Evolutionary conservation across 495 filamentous ascomycete genomes (phyloP).

Genomic region (Tuber borchii): DNA sequence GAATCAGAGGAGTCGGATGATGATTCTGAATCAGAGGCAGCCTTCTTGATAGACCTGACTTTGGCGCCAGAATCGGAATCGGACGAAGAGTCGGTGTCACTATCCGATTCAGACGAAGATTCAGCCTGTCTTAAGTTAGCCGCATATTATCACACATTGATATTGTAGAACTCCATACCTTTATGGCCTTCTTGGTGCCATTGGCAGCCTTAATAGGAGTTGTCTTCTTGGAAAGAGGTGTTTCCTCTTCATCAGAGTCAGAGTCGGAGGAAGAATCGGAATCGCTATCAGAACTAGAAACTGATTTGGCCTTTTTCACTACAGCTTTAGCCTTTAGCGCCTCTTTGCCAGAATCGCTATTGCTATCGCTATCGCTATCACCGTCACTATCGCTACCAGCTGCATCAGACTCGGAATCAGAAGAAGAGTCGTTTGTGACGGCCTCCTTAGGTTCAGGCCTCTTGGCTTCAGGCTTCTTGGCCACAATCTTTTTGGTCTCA

Average conservation of each 20-base stretch:
- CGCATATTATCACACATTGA: slow-evolving; percentile 45
- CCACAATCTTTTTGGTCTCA: slow-evolving; percentile 12
- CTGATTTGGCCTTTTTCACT: slow-evolving; percentile 11
- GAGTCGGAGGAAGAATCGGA: slow-evolving; percentile 47
- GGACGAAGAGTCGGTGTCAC: slow-evolving; percentile 42
- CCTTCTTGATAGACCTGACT: slow-evolving; percentile 41
- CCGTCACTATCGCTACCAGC: slow-evolving; percentile 26
- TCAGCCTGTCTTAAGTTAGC: slow-evolving; percentile 41
- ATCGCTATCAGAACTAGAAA: slow-evolving; percentile 40
- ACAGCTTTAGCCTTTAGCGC: slow-evolving; percentile 5
- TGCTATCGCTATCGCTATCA: background rate
- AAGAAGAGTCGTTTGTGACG: slow-evolving; percentile 33
- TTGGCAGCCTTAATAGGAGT: slow-evolving; percentile 41
- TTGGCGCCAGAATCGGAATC: slow-evolving; percentile 47
- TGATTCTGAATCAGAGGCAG: slow-evolving; percentile 24
- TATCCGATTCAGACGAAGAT: slow-evolving; percentile 15
- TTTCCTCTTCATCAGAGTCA: slow-evolving; percentile 48
- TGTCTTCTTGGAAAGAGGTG: slow-evolving; percentile 45
- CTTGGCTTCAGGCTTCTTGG: slow-evolving; percentile 31
- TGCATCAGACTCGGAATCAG: slow-evolving; percentile 44
- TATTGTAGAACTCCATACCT: slow-evolving; percentile 41
- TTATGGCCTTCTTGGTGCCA: slow-evolving; percentile 42
- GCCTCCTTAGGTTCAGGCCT: slow-evolving; percentile 27
- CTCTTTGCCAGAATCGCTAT: slow-evolving; percentile 18
- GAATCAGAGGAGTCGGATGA: slow-evolving; percentile 42